Evolutionary conservation across 371 early-diverging fungal species (phyloP), one percentile per base, ranked within the genome.

Genomic region (Mucor lusitanicus): DNA sequence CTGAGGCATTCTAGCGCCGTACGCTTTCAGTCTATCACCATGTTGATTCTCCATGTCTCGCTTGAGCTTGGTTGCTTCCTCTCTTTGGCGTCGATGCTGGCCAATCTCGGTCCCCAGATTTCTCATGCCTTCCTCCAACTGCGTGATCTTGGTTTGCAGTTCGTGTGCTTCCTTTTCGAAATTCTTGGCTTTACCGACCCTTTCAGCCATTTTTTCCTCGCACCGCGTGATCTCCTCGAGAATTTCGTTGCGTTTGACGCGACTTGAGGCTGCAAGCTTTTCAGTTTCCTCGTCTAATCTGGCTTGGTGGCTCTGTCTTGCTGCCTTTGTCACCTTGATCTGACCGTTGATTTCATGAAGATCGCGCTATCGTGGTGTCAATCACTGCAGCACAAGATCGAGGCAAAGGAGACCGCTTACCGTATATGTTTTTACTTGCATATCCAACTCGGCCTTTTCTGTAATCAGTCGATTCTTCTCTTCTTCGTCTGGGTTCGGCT

Each of bases 1-100:
- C 7, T 88, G 84, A 2, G 91, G 90, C 64, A 95, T 90, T 5
- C 69, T 70, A 0, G 68, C 55, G n/a, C 95, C 94, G 73, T 88
- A 96, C 0, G 92, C 92, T 7, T 66, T 85, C 46, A 96, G 71
- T 8, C 81, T 74, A 68, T 97, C 79, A 17, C 79, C 77, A 33
- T 85, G 85, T 59, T 92, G 92, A 4, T 71, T 73, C 33, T 75
- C 54, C 57, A 94, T 61, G 5, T 82, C 68, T 17, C 70, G 63
- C 19, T 88, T 72, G 4, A 66, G 32, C 0, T 74, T 59, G 30
- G 68, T 37, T 6, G 54, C 40, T 0, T 70, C 62, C 0, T 57
- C 56, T 7, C 68, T 56, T 3, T 75, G 69, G 12, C n/a, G 25
- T 32, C 54, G 48, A 5, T 37, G 40, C 5, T 65, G 40, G 1